Evolutionary conservation across 192 early-diverging fungal genomes (phyloP).

Genomic region (Kappamyces sp.): DNA sequence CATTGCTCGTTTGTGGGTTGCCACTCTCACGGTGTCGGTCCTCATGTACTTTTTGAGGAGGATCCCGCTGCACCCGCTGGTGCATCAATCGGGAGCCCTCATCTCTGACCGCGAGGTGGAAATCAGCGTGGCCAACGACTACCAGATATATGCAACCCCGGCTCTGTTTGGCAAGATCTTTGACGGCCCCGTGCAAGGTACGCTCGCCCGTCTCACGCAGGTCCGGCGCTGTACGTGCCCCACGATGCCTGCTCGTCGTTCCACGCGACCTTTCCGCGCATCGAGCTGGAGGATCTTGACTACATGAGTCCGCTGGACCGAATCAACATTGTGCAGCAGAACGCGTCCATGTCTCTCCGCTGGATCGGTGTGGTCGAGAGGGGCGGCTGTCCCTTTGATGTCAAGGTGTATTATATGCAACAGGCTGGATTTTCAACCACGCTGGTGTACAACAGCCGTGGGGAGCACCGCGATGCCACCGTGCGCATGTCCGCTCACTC

Average conservation of each 20-base stretch:
- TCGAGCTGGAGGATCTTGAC: no score
- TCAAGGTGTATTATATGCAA: slow-evolving; percentile 33
- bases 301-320: background rate
- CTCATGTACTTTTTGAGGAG: slow-evolving; percentile 9
- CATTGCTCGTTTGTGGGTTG: slow-evolving; percentile 8
- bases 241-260: no score
- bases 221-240: no score
- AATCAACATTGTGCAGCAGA: slow-evolving; percentile 1
- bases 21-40: slow-evolving; percentile 7
- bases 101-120: background rate
- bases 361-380: slow-evolving; percentile 27
- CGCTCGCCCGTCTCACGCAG: no score
- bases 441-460: slow-evolving; percentile 28
- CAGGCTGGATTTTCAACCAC: slow-evolving; percentile 36
- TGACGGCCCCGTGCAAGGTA: no score
- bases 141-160: background rate
- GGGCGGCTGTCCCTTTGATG: slow-evolving; percentile 41
- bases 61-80: slow-evolving; percentile 2
- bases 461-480: slow-evolving; percentile 12
- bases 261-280: no score
- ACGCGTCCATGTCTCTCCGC: background rate
- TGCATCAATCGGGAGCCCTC: slow-evolving; percentile 10
- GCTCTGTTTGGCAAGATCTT: slow-evolving; percentile 11
- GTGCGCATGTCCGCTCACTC: slow-evolving; percentile 26
- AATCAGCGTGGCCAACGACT: background rate